phyloP scores from a whole-genome alignment of 331 rosid species.

The Malus hybrid region DNA sequence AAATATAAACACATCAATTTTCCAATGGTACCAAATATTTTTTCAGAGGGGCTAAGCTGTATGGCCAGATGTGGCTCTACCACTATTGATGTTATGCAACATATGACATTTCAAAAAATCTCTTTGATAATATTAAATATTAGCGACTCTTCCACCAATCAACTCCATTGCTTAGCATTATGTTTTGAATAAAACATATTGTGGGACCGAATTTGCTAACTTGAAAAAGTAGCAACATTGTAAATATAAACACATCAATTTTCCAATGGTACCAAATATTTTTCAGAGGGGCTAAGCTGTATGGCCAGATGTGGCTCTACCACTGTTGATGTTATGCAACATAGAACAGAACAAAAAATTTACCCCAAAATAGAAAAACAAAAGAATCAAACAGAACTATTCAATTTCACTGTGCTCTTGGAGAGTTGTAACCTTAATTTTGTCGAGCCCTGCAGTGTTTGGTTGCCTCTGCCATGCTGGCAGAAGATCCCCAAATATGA shows the following conservation, averaged over 20 bases:
- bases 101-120: no score
- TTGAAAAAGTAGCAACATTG: no score
- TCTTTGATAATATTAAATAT: no score
- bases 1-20: no score
- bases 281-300: no score
- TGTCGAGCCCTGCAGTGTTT: constrained; percentile 27
- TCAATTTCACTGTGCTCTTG: neutral
- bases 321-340: neutral
- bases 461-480: constrained; percentile 27
- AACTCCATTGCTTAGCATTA: no score
- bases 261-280: neutral
- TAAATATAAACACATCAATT: no score
- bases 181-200: no score
- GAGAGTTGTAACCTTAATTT: constrained; percentile 23
- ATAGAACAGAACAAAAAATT: neutral
- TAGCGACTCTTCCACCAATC: no score
- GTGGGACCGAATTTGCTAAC: no score
- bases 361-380: neutral
- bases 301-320: constrained; percentile 1
- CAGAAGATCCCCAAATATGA: constrained; percentile 23
- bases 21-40: neutral
- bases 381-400: neutral
- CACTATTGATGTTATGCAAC: neutral
- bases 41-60: no score
- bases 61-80: constrained; percentile 1